These are phyloP conservation scores for Venturia pyrina DNA, from an alignment of 2,329 filamentous ascomycete genomes.

Conservation along the genomic window DNA sequence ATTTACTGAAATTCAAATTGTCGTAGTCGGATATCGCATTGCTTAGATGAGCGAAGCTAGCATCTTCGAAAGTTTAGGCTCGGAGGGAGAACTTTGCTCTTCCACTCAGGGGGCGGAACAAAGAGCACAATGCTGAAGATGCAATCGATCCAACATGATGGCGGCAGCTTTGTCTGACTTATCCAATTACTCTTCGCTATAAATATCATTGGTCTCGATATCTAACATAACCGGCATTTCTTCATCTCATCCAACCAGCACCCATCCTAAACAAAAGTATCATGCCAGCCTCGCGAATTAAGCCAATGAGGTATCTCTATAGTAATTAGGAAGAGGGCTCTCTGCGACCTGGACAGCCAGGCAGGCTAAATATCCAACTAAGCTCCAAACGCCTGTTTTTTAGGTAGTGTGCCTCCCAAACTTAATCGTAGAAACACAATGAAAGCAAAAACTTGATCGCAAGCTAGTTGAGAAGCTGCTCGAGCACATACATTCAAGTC, in stretches of 20 bases:
- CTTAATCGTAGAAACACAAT: neutral
- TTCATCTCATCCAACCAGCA: neutral
- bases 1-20: too few relatives aligned
- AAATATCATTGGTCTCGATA: neutral
- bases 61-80: neutral
- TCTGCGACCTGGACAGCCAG: neutral
- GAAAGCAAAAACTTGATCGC: neutral
- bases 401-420: neutral
- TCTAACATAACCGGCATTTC: neutral
- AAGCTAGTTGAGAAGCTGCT: neutral
- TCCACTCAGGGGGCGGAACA: neutral
- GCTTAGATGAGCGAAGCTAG: neutral
- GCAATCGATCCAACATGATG: neutral
- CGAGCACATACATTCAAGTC: neutral
- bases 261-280: neutral
- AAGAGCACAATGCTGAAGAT: neutral
- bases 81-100: neutral
- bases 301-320: conserved; percentile 1
- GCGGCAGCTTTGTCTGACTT: neutral
- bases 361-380: neutral
- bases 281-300: neutral
- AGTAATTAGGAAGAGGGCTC: neutral
- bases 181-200: neutral
- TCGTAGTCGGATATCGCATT: neutral
- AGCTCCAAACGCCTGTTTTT: neutral